Evolutionary conservation across 2,329 filamentous ascomycete genomes (phyloP).

Genomic region (Aspergillus felis): DNA sequence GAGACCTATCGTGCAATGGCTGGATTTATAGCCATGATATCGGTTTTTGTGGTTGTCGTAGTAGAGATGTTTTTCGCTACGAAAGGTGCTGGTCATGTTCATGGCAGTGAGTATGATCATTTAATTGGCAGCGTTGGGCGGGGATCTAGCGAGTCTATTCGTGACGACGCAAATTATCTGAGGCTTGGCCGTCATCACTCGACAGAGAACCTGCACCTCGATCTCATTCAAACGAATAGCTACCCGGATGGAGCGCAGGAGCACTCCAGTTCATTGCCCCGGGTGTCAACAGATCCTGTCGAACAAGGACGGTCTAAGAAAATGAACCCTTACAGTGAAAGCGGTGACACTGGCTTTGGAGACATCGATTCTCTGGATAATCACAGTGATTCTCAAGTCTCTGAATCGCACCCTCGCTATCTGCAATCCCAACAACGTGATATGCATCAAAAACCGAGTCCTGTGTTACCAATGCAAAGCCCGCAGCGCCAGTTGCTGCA

Average conservation of each 20-base stretch:
- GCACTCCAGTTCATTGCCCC: slow-evolving; percentile 10
- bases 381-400: slow-evolving; percentile 12
- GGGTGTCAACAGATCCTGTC: slow-evolving; percentile 15
- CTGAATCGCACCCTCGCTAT: slow-evolving; percentile 10
- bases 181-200: slow-evolving; percentile 16
- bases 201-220: slow-evolving; percentile 20
- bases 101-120: slow-evolving; percentile 51
- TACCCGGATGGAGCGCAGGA: slow-evolving; percentile 4
- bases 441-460: slow-evolving; percentile 23
- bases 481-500: slow-evolving; percentile 67
- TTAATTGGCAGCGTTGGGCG: slow-evolving; percentile 29
- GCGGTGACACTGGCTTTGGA: slow-evolving; percentile 55
- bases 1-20: slow-evolving; percentile 74
- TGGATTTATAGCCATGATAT: slow-evolving; percentile 75
- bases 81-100: slow-evolving; percentile 57
- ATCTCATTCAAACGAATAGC: slow-evolving; percentile 2
- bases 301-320: slow-evolving; percentile 15
- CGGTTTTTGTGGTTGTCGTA: slow-evolving; percentile 75
- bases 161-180: slow-evolving; percentile 20
- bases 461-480: slow-evolving; percentile 46
- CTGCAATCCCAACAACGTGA: slow-evolving; percentile 10
- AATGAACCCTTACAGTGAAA: slow-evolving; percentile 47
- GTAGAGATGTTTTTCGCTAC: slow-evolving; percentile 88
- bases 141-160: slow-evolving; percentile 16
- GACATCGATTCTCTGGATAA: slow-evolving; percentile 41